Evolutionary conservation across 345 rosid genomes (phyloP).

Genomic region (Populus davidiana): DNA sequence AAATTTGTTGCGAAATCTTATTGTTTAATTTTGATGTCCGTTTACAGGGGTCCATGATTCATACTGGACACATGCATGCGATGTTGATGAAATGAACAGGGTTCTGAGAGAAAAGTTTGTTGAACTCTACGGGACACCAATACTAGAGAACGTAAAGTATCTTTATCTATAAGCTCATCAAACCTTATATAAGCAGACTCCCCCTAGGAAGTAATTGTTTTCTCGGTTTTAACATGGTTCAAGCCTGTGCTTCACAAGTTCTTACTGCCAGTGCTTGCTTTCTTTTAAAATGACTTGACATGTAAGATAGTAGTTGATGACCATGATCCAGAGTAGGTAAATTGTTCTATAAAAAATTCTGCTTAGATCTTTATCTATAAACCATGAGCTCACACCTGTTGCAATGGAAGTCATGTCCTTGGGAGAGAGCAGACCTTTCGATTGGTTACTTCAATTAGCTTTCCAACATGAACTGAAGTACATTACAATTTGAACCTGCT

Average conservation of each 20-base stretch:
- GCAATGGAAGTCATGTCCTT: background rate
- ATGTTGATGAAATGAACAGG: slow-evolving; percentile 79
- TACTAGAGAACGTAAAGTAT: slow-evolving; percentile 78
- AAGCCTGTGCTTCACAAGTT: background rate
- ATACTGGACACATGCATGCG: slow-evolving; percentile 95
- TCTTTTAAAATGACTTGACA: background rate
- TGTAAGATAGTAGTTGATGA: background rate
- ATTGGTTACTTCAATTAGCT: background rate
- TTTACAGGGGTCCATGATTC: slow-evolving; percentile 98
- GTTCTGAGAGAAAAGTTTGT: slow-evolving; percentile 94
- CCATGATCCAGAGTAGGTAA: background rate
- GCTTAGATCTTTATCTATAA: background rate
- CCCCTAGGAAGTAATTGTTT: background rate
- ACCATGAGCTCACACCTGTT: background rate
- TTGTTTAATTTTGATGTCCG: slow-evolving; percentile 10
- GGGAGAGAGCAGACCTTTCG: background rate
- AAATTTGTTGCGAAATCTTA: slow-evolving; percentile 16
- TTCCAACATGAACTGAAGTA: background rate
- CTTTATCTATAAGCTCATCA: slow-evolving; percentile 8
- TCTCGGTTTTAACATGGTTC: background rate
- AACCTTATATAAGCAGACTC: background rate
- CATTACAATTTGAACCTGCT: background rate
- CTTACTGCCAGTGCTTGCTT: background rate
- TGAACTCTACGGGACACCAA: slow-evolving; percentile 78
- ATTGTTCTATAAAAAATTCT: background rate